phyloP scores from a whole-genome alignment of 2,329 filamentous ascomycete species.

The Fusarium sp. region DNA sequence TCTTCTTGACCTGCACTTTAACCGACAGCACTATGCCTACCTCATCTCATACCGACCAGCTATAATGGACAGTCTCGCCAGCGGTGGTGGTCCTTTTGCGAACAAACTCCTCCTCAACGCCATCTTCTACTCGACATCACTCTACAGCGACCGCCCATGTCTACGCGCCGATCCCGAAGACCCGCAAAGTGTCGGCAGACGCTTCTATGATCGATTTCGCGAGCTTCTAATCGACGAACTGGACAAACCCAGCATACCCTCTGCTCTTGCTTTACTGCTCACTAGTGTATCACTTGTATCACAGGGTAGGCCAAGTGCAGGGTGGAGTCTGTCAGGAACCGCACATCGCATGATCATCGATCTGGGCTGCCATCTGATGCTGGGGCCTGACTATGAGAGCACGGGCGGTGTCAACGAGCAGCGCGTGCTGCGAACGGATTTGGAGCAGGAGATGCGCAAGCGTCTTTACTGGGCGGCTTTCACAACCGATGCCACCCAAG shows the following conservation, averaged over 20 bases:
- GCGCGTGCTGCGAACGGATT: constrained; percentile 48
- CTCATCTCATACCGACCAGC: constrained; percentile 57
- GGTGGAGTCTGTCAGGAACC: constrained; percentile 55
- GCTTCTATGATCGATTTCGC: constrained; percentile 58
- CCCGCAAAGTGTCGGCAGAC: constrained; percentile 53
- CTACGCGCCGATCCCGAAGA: constrained; percentile 54
- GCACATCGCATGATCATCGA: constrained; percentile 59
- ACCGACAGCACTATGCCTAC: constrained; percentile 56
- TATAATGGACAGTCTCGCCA: constrained; percentile 57
- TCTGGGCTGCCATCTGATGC: constrained; percentile 56
- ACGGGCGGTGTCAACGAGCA: constrained; percentile 46
- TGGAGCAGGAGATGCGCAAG: constrained; percentile 54
- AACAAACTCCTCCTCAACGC: constrained; percentile 58
- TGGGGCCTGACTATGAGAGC: constrained; percentile 48
- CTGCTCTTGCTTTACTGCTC: constrained; percentile 54
- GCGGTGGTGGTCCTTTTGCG: constrained; percentile 53
- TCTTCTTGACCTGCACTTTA: constrained; percentile 57
- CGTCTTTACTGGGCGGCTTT: constrained; percentile 56
- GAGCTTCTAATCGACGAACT: constrained; percentile 54
- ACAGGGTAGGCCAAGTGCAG: constrained; percentile 54
- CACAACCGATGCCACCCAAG: constrained; percentile 53
- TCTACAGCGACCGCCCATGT: constrained; percentile 57
- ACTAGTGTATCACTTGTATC: constrained; percentile 53
- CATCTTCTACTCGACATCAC: constrained; percentile 58
- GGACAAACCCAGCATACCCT: constrained; percentile 56